Base-by-base conservation (phyloP, 208 protist species). In the Wallacemonas sp. region DNA sequence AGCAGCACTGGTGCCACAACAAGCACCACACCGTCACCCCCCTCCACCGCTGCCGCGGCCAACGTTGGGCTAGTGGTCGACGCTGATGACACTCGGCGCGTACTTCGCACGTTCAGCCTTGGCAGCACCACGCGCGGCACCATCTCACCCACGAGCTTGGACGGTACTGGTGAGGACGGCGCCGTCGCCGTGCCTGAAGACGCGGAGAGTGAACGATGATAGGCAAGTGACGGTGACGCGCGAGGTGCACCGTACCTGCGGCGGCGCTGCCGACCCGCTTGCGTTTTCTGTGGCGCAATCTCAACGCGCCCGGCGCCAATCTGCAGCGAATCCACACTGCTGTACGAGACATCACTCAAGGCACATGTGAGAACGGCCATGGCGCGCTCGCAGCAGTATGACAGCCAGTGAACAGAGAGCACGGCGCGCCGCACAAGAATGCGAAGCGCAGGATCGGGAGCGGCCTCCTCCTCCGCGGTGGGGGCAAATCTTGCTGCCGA, bases 331-430 rank as follows among this genome's bases (percentile, higher is more conserved):
- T 37, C 29, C 50, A 24, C 29, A 9, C 8, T 32, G 50, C 50
- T 57, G 50, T 57, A 57, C 13, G 50, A 57, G 8, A 57, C 26
- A 32, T 38, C 22, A 24, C 50, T 26, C 50, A 57, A 10, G 30
- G 38, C 50, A 32, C 50, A 57, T 32, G 50, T 39, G n/a, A 57
- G 50, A 0, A 32, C 50, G 4, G 50, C 50, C 50, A 57, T 57
- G 50, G 50, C 22, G 30, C 50, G 50, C 19, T 57, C 50, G 30
- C 50, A 57, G 30, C 50, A 57, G 34, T 57, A 57, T 5, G 50
- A 57, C 30, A 57, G 50, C 50, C 50, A 57, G 50, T 41, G 26
- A 26, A 39, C 50, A 13, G 50, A 57, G n/a, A 57, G 30, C 50
- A 38, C 50, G 3, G 30, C 50, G 17, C 50, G 50, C 12, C 12